A percentile compares a stretch with the other conserved stretches of the same genome.
phyloP scores from a whole-genome alignment of 257 asterid genomes.

The Penstemon newberryi region DNA sequence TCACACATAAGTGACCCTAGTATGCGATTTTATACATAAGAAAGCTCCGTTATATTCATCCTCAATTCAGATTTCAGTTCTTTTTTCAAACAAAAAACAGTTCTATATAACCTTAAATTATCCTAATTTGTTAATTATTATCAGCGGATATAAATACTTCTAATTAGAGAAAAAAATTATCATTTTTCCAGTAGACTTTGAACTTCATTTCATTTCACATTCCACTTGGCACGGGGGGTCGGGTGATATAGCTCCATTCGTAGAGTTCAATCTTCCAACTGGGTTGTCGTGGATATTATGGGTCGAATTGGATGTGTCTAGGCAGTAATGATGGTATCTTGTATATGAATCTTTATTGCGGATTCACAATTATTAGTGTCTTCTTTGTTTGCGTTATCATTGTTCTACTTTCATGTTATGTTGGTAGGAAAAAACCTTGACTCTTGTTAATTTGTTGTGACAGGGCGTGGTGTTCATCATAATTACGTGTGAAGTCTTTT shows the following conservation, averaged over 20 bases:
- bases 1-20: not conserved
- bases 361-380: not conserved
- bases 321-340: not conserved
- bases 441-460: not conserved
- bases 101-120: not conserved
- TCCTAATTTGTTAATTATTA: not conserved
- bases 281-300: too few relatives aligned
- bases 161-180: not conserved
- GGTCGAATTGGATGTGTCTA: too few relatives aligned
- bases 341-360: not conserved
- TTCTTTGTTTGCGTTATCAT: not conserved
- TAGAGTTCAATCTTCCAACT: too few relatives aligned
- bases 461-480: constrained; percentile 13
- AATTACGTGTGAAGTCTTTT: not conserved
- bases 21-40: not conserved
- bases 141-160: not conserved
- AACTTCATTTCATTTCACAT: not conserved
- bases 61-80: not conserved
- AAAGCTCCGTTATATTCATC: not conserved
- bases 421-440: not conserved
- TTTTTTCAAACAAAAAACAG: not conserved
- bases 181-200: not conserved
- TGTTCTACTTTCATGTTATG: not conserved
- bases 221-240: too few relatives aligned
- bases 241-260: too few relatives aligned